Conservation (phyloP, 202 grass and related monocot genomes). For the Brachypodium distachyon region DNA sequence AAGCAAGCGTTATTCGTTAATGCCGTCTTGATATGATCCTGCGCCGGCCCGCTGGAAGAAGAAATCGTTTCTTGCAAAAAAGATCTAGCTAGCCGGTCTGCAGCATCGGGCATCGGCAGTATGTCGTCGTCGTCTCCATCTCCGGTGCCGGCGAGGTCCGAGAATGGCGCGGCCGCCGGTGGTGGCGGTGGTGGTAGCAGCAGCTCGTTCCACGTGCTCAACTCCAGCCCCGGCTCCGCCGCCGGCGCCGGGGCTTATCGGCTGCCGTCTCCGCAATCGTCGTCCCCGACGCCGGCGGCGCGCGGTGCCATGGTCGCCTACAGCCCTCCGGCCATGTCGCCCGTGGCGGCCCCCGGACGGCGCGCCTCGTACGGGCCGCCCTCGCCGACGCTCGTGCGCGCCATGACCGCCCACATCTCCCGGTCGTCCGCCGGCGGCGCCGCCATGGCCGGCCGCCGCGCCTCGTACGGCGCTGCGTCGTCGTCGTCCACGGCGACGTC, state of each 20-base stretch:
- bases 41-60: not conserved
- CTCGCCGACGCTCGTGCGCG: not conserved
- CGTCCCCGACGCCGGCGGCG: too few relatives aligned
- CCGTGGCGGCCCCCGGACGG: too few relatives aligned
- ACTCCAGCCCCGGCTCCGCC: slow-evolving; percentile 16
- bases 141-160: not conserved
- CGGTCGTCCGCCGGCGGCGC: not conserved
- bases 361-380: too few relatives aligned
- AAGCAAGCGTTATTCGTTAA: not conserved
- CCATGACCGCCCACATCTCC: not conserved
- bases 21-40: not conserved
- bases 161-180: not conserved
- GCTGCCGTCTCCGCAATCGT: not conserved
- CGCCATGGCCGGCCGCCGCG: not conserved
- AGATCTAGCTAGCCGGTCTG: not conserved
- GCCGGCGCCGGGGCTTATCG: not conserved
- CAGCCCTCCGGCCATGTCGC: too few relatives aligned
- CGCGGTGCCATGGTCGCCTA: too few relatives aligned
- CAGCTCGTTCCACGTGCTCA: slow-evolving; percentile 29
- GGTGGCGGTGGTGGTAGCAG: too few relatives aligned
- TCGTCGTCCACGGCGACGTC: not conserved
- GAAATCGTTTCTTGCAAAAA: not conserved
- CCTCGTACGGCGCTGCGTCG: not conserved
- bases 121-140: slow-evolving; percentile 1
- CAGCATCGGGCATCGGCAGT: not conserved